Percentiles rank a stretch among this genome's conserved stretches.
Conservation (phyloP, 2,329 filamentous ascomycete species). For the Lasiodiplodia sp. region DNA sequence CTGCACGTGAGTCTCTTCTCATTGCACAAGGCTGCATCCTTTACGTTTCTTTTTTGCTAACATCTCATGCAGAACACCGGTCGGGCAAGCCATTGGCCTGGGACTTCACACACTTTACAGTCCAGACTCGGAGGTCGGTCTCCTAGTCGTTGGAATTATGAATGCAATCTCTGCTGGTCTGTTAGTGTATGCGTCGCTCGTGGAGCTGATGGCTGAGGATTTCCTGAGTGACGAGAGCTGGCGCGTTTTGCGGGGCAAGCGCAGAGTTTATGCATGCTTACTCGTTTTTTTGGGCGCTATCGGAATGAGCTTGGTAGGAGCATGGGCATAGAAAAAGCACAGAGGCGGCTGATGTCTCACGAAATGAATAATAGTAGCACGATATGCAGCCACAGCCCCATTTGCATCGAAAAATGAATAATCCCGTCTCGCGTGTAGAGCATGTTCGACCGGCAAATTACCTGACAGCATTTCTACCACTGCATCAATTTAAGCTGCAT, state of each 20-base stretch:
- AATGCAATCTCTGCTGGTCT: constrained; percentile 85
- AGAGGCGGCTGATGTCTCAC: too few species aligned
- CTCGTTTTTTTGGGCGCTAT: constrained; percentile 69
- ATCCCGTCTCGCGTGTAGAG: too few species aligned
- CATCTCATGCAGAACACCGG: constrained; percentile 62
- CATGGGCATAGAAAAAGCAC: constrained; percentile 64
- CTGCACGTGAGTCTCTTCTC: constrained; percentile 41
- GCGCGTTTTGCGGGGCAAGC: constrained; percentile 67
- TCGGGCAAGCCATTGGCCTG: constrained; percentile 84
- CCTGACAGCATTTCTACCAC: too few species aligned
- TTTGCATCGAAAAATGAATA: too few species aligned
- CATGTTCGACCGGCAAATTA: too few species aligned
- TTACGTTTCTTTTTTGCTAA: neutral
- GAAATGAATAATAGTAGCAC: too few species aligned
- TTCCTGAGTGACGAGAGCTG: constrained; percentile 81
- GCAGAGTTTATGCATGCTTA: constrained; percentile 67
- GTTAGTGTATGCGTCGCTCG: constrained; percentile 80
- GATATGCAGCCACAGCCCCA: too few species aligned
- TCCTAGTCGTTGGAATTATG: constrained; percentile 86
- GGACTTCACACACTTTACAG: constrained; percentile 81
- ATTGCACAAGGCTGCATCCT: neutral
- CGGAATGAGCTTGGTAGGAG: constrained; percentile 75
- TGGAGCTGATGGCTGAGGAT: constrained; percentile 85
- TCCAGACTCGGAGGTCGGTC: constrained; percentile 75
- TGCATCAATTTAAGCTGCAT: too few species aligned